These are phyloP conservation scores for Odontarrhena argentea DNA, from an alignment of 345 rosid species.

Conservation along the genomic window DNA sequence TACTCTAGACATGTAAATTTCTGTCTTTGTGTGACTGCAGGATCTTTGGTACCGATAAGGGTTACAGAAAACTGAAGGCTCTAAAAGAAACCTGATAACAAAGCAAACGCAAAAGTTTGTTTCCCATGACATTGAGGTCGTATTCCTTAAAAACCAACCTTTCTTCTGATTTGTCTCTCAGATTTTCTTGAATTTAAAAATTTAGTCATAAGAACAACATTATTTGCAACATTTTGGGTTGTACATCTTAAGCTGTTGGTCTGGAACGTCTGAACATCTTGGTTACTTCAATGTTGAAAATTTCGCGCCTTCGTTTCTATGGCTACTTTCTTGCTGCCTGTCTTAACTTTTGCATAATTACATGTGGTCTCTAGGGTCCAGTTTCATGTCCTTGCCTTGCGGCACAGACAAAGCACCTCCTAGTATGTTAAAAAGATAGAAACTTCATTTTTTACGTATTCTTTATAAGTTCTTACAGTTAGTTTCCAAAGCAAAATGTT, in stretches of 20 bases:
- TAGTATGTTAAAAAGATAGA: background rate
- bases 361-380: background rate
- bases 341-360: conserved; percentile 13
- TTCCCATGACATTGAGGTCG: conserved; percentile 34
- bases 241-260: conserved; percentile 20
- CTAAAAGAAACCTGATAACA: conserved; percentile 53
- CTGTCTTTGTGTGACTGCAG: conserved; percentile 44
- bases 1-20: background rate
- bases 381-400: conserved; percentile 4
- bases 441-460: background rate
- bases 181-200: conserved; percentile 1
- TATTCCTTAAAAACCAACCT: conserved; percentile 29
- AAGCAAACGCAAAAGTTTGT: conserved; percentile 41
- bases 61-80: conserved; percentile 85
- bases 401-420: conserved; percentile 1
- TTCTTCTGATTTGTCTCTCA: conserved; percentile 3
- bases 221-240: conserved; percentile 17
- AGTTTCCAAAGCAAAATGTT: background rate
- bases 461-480: background rate
- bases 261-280: conserved; percentile 14
- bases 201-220: conserved; percentile 25
- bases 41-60: conserved; percentile 93
- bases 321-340: background rate
- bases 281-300: conserved; percentile 3
- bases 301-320: background rate